Percentiles rank a stretch among this genome's conserved stretches.
Conservation (phyloP, 352 stramenopile species). For the Blastocystis sp. region DNA sequence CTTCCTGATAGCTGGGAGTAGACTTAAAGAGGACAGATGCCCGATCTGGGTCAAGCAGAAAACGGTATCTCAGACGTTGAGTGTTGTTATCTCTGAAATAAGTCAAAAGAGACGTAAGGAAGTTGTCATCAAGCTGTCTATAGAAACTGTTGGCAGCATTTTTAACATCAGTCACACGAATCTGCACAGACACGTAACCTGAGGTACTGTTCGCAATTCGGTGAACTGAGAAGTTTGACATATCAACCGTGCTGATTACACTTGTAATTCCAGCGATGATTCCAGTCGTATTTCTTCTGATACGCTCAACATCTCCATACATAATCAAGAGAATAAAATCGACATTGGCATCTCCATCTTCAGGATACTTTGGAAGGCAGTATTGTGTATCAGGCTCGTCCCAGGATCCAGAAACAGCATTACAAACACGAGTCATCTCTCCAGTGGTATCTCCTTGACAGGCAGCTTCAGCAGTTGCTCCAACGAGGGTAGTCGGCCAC, state of each 20-base stretch:
- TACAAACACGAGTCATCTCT: slow-evolving; percentile 20
- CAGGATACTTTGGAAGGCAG: slow-evolving; percentile 17
- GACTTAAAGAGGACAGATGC: background rate
- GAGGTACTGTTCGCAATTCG: background rate
- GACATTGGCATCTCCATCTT: background rate
- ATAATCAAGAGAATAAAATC: background rate
- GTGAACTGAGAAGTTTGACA: background rate
- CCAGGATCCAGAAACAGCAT: background rate
- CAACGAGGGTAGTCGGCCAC: background rate
- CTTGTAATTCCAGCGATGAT: background rate
- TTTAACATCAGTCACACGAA: background rate
- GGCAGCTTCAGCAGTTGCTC: background rate
- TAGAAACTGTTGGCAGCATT: background rate
- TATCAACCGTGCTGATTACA: background rate
- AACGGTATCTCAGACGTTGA: background rate
- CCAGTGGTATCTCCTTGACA: background rate
- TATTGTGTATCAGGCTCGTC: background rate
- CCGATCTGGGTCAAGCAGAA: background rate
- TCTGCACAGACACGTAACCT: background rate
- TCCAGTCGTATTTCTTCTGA: background rate
- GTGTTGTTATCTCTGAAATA: background rate
- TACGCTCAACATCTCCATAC: background rate
- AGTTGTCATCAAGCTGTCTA: background rate
- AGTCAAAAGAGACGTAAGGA: background rate
- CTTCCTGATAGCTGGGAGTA: background rate